phyloP scores from a whole-genome alignment of 2,329 filamentous ascomycete species.

The Arthroderma sp. region DNA sequence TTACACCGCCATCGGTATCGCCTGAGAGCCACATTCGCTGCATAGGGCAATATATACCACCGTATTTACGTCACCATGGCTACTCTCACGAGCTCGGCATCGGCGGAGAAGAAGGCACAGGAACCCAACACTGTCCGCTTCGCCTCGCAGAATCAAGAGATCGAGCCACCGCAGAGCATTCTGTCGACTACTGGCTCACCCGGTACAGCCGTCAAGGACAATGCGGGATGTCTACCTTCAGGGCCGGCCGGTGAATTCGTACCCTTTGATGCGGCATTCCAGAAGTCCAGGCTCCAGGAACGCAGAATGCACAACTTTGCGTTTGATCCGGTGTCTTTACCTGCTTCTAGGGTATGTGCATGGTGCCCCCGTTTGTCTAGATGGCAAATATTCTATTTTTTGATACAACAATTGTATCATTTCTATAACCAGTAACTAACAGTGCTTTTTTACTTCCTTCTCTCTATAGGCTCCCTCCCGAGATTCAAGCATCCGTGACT shows the following conservation, averaged over 20 bases:
- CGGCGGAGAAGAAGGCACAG: background rate
- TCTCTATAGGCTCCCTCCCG: slow-evolving; percentile 34
- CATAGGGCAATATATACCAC: background rate
- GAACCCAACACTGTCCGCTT: slow-evolving; percentile 51
- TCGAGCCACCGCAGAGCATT: slow-evolving; percentile 39
- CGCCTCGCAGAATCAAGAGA: slow-evolving; percentile 58
- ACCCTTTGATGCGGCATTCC: slow-evolving; percentile 59
- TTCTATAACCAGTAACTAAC: slow-evolving; percentile 1
- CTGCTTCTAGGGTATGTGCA: slow-evolving; percentile 38
- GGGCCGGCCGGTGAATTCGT: slow-evolving; percentile 53
- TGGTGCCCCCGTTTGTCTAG: background rate
- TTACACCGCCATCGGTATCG: background rate
- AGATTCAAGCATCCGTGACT: slow-evolving; percentile 48
- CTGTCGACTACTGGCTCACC: slow-evolving; percentile 19
- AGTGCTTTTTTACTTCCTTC: background rate
- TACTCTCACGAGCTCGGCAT: background rate
- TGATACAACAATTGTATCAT: background rate
- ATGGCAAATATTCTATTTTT: background rate
- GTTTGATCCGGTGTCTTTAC: slow-evolving; percentile 83
- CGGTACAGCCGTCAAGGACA: slow-evolving; percentile 11
- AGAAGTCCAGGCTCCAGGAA: slow-evolving; percentile 66
- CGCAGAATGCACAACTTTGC: slow-evolving; percentile 73
- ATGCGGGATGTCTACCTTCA: slow-evolving; percentile 5
- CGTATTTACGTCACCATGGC: slow-evolving; percentile 6
- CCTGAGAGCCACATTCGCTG: background rate